These are phyloP conservation scores for Ustilago shanxiensis DNA, from an alignment of 1,284 basidiomycete genomes.

Conservation along the genomic window DNA sequence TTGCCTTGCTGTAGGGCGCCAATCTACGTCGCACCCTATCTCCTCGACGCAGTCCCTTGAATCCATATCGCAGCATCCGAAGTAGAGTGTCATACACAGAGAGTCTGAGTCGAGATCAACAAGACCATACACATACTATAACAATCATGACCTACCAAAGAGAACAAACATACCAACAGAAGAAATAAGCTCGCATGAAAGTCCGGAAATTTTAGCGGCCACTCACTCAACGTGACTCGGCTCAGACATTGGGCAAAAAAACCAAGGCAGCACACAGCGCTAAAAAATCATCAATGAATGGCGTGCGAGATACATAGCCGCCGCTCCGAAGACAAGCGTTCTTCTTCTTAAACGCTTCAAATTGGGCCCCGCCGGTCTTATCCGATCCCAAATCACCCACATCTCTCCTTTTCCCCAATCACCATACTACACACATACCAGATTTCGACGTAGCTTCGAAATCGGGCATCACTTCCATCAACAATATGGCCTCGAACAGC, in stretches of 20 bases:
- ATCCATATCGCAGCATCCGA: no score
- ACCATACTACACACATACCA: not conserved
- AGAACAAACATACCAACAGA: no score
- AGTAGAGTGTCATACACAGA: not conserved
- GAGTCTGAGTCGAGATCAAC: not conserved
- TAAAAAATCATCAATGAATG: slow-evolving; percentile 9
- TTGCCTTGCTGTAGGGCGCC: not conserved
- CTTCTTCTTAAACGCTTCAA: slow-evolving; percentile 1
- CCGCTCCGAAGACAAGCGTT: not conserved
- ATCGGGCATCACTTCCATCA: not conserved
- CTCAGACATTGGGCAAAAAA: not conserved
- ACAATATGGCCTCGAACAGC: slow-evolving; percentile 22
- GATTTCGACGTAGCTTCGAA: not conserved
- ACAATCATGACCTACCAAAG: not conserved
- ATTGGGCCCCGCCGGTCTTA: not conserved
- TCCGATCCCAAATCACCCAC: not conserved
- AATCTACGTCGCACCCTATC: not conserved
- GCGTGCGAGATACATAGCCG: slow-evolving; percentile 25
- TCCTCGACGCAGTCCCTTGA: no score
- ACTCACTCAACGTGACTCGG: slow-evolving; percentile 15
- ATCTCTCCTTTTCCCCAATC: not conserved
- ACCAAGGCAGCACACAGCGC: slow-evolving; percentile 1
- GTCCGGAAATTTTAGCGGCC: slow-evolving; percentile 27
- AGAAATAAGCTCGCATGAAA: slow-evolving; percentile 4
- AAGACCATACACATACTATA: not conserved